A percentile compares a stretch with the other conserved stretches of the same genome.
phyloP scores from a whole-genome alignment of 768 basidiomycete species.

The Melanogaster broomeanus region DNA sequence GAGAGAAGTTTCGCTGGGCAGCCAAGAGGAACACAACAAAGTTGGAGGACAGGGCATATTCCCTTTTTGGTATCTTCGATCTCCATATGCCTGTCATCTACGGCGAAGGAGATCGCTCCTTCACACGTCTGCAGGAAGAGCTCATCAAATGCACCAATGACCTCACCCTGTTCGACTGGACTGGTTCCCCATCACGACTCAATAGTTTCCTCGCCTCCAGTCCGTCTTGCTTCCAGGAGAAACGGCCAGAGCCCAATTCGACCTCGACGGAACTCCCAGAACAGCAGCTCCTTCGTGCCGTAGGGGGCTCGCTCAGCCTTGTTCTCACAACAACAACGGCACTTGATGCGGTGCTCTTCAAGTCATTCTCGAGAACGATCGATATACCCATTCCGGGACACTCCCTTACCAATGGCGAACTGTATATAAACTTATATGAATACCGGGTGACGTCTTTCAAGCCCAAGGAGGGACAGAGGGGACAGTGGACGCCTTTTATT shows the following conservation, averaged over 20 bases:
- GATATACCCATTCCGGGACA: conserved; percentile 17
- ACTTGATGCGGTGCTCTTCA: too few relatives aligned
- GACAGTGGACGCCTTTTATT: not conserved
- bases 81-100: conserved; percentile 27
- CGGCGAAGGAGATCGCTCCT: conserved; percentile 29
- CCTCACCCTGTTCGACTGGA: conserved; percentile 26
- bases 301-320: not conserved
- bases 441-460: conserved; percentile 15
- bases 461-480: not conserved
- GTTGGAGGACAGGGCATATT: conserved; percentile 32
- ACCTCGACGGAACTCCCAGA: not conserved
- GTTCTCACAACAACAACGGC: conserved; percentile 1
- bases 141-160: conserved; percentile 29
- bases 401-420: conserved; percentile 22
- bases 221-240: conserved; percentile 16
- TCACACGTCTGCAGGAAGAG: conserved; percentile 29
- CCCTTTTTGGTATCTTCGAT: conserved; percentile 31
- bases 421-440: conserved; percentile 24
- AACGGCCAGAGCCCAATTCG: not conserved
- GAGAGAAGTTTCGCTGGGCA: conserved; percentile 27
- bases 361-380: conserved; percentile 6
- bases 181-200: conserved; percentile 16
- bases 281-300: not conserved
- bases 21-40: conserved; percentile 27
- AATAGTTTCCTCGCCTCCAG: conserved; percentile 23